Percentiles rank a stretch among this genome's conserved stretches.
Conservation (phyloP, 129 eudicot genomes). For the Escallonia herrerae region DNA sequence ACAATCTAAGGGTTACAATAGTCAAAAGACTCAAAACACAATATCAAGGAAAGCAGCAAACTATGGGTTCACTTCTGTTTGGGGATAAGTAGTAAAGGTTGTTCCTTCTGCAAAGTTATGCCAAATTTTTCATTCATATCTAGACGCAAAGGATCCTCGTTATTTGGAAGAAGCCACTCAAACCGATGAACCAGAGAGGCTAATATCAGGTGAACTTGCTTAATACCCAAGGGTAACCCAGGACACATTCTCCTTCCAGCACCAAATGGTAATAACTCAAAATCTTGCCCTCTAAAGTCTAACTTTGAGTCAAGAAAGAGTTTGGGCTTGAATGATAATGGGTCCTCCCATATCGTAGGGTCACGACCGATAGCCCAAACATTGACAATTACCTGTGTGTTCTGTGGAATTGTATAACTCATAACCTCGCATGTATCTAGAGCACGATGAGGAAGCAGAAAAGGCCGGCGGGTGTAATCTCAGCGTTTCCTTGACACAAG, state of each 20-base stretch:
- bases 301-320: slow-evolving; percentile 32
- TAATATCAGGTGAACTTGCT: slow-evolving; percentile 37
- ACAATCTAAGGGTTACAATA: too few relatives aligned
- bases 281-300: slow-evolving; percentile 53
- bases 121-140: slow-evolving; percentile 35
- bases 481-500: slow-evolving; percentile 53
- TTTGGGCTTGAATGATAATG: slow-evolving; percentile 39
- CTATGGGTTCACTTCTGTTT: background rate
- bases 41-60: too few relatives aligned
- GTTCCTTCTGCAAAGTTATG: slow-evolving; percentile 22
- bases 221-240: slow-evolving; percentile 38
- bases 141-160: slow-evolving; percentile 13
- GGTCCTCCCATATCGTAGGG: slow-evolving; percentile 42
- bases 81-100: slow-evolving; percentile 27
- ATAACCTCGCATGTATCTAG: slow-evolving; percentile 26
- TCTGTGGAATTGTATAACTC: slow-evolving; percentile 27
- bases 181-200: slow-evolving; percentile 36
- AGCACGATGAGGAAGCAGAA: slow-evolving; percentile 43
- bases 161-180: slow-evolving; percentile 43
- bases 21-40: too few relatives aligned
- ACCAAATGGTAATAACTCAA: slow-evolving; percentile 50
- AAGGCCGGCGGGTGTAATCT: slow-evolving; percentile 62
- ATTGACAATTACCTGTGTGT: slow-evolving; percentile 37
- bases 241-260: slow-evolving; percentile 66
- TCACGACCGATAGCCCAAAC: slow-evolving; percentile 60